A percentile compares a stretch with the other conserved stretches of the same genome.
Conservation (phyloP, 2,329 filamentous ascomycete species). For the Diplodia mutila region DNA sequence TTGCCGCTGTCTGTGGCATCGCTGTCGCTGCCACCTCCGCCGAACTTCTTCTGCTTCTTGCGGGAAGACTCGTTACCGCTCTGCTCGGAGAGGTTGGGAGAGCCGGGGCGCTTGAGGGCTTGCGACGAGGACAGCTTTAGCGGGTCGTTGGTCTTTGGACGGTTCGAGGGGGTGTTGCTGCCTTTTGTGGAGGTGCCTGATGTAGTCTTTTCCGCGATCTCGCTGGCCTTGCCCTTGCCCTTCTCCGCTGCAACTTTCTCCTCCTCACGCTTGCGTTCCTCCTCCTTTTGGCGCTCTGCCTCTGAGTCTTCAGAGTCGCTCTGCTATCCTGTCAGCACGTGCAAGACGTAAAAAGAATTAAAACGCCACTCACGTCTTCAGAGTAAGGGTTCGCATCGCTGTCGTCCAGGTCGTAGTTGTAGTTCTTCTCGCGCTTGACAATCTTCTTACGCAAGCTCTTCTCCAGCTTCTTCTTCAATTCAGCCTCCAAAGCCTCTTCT, state of each 20-base stretch:
- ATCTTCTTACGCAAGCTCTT: slow-evolving; percentile 81
- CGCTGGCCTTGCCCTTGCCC: slow-evolving; percentile 52
- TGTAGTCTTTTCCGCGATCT: slow-evolving; percentile 39
- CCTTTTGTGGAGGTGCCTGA: slow-evolving; percentile 70
- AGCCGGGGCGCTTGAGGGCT: slow-evolving; percentile 79
- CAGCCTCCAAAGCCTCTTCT: slow-evolving; percentile 68
- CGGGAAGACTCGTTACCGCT: slow-evolving; percentile 87
- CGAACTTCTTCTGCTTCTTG: slow-evolving; percentile 64
- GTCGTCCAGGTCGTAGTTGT: slow-evolving; percentile 76
- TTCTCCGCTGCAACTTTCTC: slow-evolving; percentile 50
- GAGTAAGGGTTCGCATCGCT: slow-evolving; percentile 56
- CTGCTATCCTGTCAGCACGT: slow-evolving; percentile 33
- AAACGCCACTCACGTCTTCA: slow-evolving; percentile 29
- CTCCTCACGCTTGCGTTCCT: slow-evolving; percentile 60
- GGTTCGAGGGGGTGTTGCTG: slow-evolving; percentile 66
- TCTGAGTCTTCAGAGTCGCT: slow-evolving; percentile 68
- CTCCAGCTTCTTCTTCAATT: slow-evolving; percentile 70
- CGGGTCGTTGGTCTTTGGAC: slow-evolving; percentile 54
- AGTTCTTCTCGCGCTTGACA: slow-evolving; percentile 82
- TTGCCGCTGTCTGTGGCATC: slow-evolving; percentile 28
- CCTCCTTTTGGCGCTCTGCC: slow-evolving; percentile 63
- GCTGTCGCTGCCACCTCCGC: slow-evolving; percentile 26
- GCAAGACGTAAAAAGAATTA: slow-evolving; percentile 28
- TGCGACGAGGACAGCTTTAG: slow-evolving; percentile 45
- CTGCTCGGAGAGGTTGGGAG: slow-evolving; percentile 84